Conservation (phyloP, 257 asterid species). For the Voacanga thouarsii region DNA sequence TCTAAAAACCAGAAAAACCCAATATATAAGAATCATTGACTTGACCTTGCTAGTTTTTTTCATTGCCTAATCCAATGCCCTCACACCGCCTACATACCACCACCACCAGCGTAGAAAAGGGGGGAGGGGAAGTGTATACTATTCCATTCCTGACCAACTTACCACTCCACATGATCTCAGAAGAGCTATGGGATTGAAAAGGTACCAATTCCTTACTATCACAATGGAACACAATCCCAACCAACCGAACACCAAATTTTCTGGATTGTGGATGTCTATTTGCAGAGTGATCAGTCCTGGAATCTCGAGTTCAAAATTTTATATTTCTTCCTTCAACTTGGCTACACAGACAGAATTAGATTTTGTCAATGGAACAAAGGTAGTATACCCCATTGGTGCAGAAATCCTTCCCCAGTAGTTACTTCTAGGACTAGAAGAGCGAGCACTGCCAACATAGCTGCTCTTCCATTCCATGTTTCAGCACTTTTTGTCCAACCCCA, state of each 20-base stretch:
- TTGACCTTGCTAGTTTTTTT: not conserved
- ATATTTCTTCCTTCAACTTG: not conserved
- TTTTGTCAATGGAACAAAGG: constrained; percentile 54
- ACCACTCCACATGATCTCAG: not conserved
- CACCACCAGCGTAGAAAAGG: not conserved
- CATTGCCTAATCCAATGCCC: not conserved
- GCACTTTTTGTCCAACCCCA: constrained; percentile 99
- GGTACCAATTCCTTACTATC: not conserved
- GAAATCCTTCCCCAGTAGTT: constrained; percentile 91
- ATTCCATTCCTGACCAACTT: not conserved
- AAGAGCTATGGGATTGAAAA: not conserved
- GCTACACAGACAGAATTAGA: not conserved
- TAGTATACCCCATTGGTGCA: constrained; percentile 91
- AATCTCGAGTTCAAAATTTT: not conserved
- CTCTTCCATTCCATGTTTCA: constrained; percentile 99
- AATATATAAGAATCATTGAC: not conserved
- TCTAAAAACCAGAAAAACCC: not conserved
- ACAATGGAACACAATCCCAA: not conserved
- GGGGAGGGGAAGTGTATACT: not conserved
- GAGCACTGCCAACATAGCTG: constrained; percentile 95
- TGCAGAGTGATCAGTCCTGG: not conserved
- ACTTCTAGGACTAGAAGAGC: constrained; percentile 80
- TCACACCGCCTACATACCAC: not conserved
- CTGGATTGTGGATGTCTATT: not conserved
- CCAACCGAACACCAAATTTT: not conserved